These are phyloP conservation scores for Gracilaria domingensis DNA, from an alignment of 23 red algal species.

Conservation along the genomic window DNA sequence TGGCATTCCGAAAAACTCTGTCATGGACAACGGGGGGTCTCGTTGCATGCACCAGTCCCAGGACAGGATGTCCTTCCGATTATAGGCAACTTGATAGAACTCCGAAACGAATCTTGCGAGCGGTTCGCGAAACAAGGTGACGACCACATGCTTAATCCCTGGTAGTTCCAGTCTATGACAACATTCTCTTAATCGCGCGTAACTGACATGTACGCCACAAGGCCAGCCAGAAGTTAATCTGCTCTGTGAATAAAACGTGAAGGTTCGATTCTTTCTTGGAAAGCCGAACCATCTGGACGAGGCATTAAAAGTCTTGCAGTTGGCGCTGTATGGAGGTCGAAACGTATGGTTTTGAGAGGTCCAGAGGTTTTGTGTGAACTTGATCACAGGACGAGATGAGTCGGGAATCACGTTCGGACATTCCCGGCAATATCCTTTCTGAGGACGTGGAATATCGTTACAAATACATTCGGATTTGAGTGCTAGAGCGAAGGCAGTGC, in stretches of 20 bases:
- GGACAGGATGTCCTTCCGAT: conserved; percentile 34
- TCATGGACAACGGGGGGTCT: conserved; percentile 39
- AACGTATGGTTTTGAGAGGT: conserved; percentile 31
- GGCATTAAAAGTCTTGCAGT: conserved; percentile 51
- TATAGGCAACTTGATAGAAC: conserved; percentile 51
- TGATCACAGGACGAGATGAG: conserved; percentile 10
- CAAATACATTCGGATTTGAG: conserved; percentile 59
- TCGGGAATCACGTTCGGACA: conserved; percentile 55
- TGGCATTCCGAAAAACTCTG: conserved; percentile 63
- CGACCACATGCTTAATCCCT: conserved; percentile 46
- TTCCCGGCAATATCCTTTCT: conserved; percentile 55
- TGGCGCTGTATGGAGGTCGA: conserved; percentile 28
- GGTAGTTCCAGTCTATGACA: conserved; percentile 44
- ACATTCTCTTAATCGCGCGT: conserved; percentile 34
- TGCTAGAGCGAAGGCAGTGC: conserved; percentile 53
- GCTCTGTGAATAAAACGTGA: conserved; percentile 55
- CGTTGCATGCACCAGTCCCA: conserved; percentile 66
- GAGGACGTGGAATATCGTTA: conserved; percentile 50
- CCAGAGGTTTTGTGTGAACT: conserved; percentile 40
- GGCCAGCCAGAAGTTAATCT: conserved; percentile 59
- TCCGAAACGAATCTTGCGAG: conserved; percentile 59
- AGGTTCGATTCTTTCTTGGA: conserved; percentile 29
- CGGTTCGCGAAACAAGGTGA: conserved; percentile 56
- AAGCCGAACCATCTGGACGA: conserved; percentile 61
- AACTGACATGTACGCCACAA: conserved; percentile 64